These are phyloP conservation scores for Madurella mycetomatis DNA, from an alignment of 2,329 filamentous ascomycete species.

Conservation along the genomic window DNA sequence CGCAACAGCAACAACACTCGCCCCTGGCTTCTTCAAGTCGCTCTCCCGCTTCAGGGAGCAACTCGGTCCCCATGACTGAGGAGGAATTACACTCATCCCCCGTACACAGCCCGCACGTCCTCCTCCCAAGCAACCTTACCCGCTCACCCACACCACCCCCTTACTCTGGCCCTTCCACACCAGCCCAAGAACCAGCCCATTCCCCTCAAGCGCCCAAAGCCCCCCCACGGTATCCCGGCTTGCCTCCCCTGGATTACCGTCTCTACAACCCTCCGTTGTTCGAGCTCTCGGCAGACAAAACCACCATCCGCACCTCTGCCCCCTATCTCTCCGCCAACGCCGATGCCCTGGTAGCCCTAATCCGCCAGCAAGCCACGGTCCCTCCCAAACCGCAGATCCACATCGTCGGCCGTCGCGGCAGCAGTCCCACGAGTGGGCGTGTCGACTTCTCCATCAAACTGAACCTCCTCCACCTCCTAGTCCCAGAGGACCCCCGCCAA, in stretches of 20 bases:
- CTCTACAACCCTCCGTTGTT: constrained; percentile 51
- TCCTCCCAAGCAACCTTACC: background rate
- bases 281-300: constrained; percentile 46
- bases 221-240: constrained; percentile 41
- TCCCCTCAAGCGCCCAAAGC: constrained; percentile 20
- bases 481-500: constrained; percentile 41
- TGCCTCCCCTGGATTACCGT: constrained; percentile 48
- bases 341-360: constrained; percentile 41
- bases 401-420: constrained; percentile 42
- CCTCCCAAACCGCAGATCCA: constrained; percentile 53
- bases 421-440: constrained; percentile 22
- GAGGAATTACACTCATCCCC: constrained; percentile 13
- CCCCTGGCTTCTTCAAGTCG: constrained; percentile 7
- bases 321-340: constrained; percentile 46
- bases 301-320: constrained; percentile 43
- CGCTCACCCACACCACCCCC: constrained; percentile 29
- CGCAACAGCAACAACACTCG: background rate
- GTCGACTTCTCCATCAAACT: constrained; percentile 51
- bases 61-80: constrained; percentile 21
- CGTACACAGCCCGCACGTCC: constrained; percentile 1
- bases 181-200: constrained; percentile 13
- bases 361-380: constrained; percentile 46
- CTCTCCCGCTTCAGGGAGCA: constrained; percentile 11
- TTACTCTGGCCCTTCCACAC: constrained; percentile 33
- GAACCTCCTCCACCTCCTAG: constrained; percentile 51